Evolutionary conservation across 2,329 filamentous ascomycete species (phyloP).

Genomic region (Penicillium sp.): DNA sequence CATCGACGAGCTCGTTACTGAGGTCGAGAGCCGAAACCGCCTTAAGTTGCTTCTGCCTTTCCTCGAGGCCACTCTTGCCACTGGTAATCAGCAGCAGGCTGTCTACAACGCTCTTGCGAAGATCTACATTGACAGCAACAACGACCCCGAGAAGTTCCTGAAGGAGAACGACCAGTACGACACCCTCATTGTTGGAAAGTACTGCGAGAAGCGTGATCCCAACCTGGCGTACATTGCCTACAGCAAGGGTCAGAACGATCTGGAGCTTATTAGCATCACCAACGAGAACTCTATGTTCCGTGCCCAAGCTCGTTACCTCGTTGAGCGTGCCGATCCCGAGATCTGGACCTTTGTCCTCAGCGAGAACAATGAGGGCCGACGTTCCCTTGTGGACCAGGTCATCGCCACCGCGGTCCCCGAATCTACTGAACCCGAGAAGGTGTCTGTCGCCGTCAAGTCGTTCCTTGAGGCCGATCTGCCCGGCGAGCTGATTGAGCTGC

Average conservation of each 20-base stretch:
- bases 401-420: conserved; percentile 93
- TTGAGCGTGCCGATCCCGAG: conserved; percentile 84
- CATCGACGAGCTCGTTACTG: conserved; percentile 87
- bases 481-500: conserved; percentile 88
- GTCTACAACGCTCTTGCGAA: conserved; percentile 97
- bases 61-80: conserved; percentile 84
- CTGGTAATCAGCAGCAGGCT: conserved; percentile 92
- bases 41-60: conserved; percentile 94
- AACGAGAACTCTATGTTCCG: conserved; percentile 99
- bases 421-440: conserved; percentile 88
- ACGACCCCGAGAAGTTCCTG: conserved; percentile 94
- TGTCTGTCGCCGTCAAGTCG: conserved; percentile 88
- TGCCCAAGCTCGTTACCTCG: conserved; percentile 89
- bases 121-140: conserved; percentile 99
- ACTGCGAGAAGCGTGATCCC: conserved; percentile 97
- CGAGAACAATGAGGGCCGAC: conserved; percentile 91
- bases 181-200: conserved; percentile 87
- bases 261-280: conserved; percentile 95
- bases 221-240: conserved; percentile 95
- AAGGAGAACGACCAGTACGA: conserved; percentile 98
- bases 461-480: conserved; percentile 91
- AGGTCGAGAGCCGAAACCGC: conserved; percentile 94
- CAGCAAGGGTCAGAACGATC: conserved; percentile 92
- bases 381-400: conserved; percentile 93
- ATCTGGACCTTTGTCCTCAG: conserved; percentile 94